Evolutionary conservation across 2,329 filamentous ascomycete species (phyloP), one percentile per base, ranked within the genome.

Genomic region (Didymella pomorum): DNA sequence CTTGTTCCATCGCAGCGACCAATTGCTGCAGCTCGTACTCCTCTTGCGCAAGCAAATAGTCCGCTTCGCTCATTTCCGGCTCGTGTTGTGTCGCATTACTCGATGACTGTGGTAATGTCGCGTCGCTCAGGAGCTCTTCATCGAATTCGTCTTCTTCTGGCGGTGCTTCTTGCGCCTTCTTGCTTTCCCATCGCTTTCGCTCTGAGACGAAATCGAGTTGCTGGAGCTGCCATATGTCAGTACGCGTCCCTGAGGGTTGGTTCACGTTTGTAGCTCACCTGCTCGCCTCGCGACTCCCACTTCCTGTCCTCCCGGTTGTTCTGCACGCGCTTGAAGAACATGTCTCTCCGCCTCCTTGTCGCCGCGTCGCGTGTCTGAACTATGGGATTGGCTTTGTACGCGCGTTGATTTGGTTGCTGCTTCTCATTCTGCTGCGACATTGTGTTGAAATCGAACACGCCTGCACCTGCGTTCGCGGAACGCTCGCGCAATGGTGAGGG

Each of bases 241-340:
- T 28, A 54, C 21, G 43, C 20, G n/a, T 44, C 12, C 12, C 14
- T 10, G 23, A 5, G 6, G 14, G 18, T 8, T 11, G 28, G 10
- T 2, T 4, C 2, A 25, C 0, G 12, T 9, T 6, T 3, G 4
- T 9, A 2, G 54, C 72, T 39, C 71, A 82, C 80, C 74, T 82
- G 79, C 31, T 83, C 81, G 1, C 80, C 78, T 28, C 81, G 69
- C 16, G 67, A 66, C 58, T 79, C 77, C 76, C 79, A 83, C 46
- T 76, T 74, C 69, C 72, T 74, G 5, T 83, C 80, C 4, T 83
- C 81, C 41, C 81, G 69, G 2, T 70, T 70, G 41, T 77, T 76
- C 49, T 78, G 71, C 11, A 83, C 79, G 52, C 79, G 89, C 70
- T 87, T 86, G 58, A 94, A 78, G 67, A 94, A 94, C 55, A 89